Evolutionary conservation across 495 filamentous ascomycete genomes (phyloP).

Genomic region (Daldinia grandis): DNA sequence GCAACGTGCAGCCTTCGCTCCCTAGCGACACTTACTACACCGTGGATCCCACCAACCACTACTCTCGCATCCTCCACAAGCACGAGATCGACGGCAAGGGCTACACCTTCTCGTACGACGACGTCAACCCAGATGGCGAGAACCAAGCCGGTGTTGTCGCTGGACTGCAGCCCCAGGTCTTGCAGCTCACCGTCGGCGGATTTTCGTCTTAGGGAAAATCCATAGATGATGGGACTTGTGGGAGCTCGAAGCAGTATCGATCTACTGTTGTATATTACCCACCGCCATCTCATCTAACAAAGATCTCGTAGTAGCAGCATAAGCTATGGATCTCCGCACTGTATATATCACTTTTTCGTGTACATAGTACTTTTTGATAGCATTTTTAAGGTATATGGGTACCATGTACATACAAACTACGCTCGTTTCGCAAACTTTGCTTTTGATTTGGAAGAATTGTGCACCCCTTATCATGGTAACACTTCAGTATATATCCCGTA

Average conservation of each 20-base stretch:
- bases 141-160: conserved; percentile 50
- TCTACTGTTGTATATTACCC: not conserved
- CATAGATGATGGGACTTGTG: not conserved
- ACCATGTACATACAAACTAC: conserved; percentile 28
- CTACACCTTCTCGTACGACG: conserved; percentile 61
- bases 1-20: conserved; percentile 51
- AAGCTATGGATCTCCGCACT: conserved; percentile 12
- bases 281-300: not conserved
- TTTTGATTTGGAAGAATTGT: not conserved
- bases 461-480: not conserved
- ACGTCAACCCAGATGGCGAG: conserved; percentile 53
- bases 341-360: conserved; percentile 32
- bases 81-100: conserved; percentile 52
- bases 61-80: conserved; percentile 55
- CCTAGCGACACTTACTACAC: conserved; percentile 45
- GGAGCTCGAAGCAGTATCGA: not conserved
- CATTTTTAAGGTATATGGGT: conserved; percentile 29
- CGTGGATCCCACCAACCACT: conserved; percentile 52
- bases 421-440: conserved; percentile 7
- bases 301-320: conserved; percentile 5
- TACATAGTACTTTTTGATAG: conserved; percentile 27
- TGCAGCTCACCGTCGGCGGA: conserved; percentile 31
- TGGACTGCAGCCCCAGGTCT: conserved; percentile 20
- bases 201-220: conserved; percentile 16
- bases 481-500: not conserved